Percentiles rank a stretch among this genome's conserved stretches.
Evolutionary conservation across 2,329 filamentous ascomycete species (phyloP).

Genomic region (Ascocoryne sarcoides): DNA sequence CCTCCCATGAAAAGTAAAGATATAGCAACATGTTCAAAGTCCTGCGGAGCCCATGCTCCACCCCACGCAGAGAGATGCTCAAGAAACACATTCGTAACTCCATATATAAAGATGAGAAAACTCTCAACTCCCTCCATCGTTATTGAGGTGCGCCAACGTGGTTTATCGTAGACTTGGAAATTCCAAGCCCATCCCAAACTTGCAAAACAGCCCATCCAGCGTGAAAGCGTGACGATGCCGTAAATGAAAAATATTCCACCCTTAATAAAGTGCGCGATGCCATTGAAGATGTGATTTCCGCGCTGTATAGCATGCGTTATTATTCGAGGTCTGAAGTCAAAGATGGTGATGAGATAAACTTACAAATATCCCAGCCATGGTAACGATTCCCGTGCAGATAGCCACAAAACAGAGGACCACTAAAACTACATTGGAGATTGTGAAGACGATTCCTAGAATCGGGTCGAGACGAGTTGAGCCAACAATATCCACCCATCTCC

Average conservation of each 20-base stretch:
- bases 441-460: constrained; percentile 47
- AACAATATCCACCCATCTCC: too few species aligned
- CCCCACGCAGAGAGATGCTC: constrained; percentile 76
- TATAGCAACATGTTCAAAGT: constrained; percentile 88
- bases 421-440: constrained; percentile 61
- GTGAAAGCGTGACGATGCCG: constrained; percentile 74
- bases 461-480: constrained; percentile 46
- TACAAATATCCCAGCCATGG: constrained; percentile 79
- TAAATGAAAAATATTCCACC: constrained; percentile 94
- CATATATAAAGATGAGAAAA: constrained; percentile 82
- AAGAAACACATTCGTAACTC: constrained; percentile 81
- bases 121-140: constrained; percentile 93
- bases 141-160: constrained; percentile 57
- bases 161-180: constrained; percentile 55
- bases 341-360: constrained; percentile 36
- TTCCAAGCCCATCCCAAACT: constrained; percentile 97
- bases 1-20: constrained; percentile 91
- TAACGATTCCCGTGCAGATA: constrained; percentile 62
- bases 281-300: constrained; percentile 60
- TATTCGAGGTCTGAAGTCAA: background rate
- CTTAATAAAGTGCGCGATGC: constrained; percentile 89
- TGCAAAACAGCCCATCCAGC: constrained; percentile 84
- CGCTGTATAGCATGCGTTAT: constrained; percentile 42
- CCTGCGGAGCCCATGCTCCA: constrained; percentile 62
- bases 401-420: constrained; percentile 69